These are phyloP conservation scores for Hericium coralloides DNA, from an alignment of 768 basidiomycete genomes.

Conservation along the genomic window DNA sequence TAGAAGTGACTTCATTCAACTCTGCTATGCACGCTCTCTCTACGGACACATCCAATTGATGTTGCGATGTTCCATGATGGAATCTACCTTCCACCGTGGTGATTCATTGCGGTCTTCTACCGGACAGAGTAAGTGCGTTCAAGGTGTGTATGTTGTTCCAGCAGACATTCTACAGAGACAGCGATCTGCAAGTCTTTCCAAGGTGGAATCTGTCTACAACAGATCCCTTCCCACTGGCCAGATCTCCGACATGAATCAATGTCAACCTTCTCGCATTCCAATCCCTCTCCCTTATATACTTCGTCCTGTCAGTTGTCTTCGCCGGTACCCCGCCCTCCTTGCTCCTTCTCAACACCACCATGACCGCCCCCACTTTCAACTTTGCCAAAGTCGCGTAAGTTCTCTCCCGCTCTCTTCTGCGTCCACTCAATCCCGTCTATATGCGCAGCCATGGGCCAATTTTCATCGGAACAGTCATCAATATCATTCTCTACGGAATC, in stretches of 20 bases:
- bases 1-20: not conserved
- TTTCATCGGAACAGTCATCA: constrained; percentile 9
- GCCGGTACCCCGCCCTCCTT: not conserved
- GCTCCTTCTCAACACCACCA: not conserved
- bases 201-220: too few relatives aligned
- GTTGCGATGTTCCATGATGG: too few relatives aligned
- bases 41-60: too few relatives aligned
- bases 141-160: too few relatives aligned
- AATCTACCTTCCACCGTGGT: too few relatives aligned
- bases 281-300: not conserved
- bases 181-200: not conserved
- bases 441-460: constrained; percentile 8
- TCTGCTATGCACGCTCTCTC: not conserved
- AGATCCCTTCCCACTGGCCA: too few relatives aligned
- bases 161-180: not conserved
- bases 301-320: not conserved
- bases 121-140: too few relatives aligned
- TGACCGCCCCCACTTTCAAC: not conserved
- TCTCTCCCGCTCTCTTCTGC: not conserved
- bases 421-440: not conserved
- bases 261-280: not conserved
- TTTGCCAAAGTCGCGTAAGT: constrained; percentile 2
- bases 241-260: too few relatives aligned
- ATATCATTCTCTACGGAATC: constrained; percentile 9
- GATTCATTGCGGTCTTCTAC: too few relatives aligned